Percentiles rank a stretch among this genome's conserved stretches.
Conservation (phyloP, 2,329 filamentous ascomycete genomes). For the Pseudogymnoascus sp. region DNA sequence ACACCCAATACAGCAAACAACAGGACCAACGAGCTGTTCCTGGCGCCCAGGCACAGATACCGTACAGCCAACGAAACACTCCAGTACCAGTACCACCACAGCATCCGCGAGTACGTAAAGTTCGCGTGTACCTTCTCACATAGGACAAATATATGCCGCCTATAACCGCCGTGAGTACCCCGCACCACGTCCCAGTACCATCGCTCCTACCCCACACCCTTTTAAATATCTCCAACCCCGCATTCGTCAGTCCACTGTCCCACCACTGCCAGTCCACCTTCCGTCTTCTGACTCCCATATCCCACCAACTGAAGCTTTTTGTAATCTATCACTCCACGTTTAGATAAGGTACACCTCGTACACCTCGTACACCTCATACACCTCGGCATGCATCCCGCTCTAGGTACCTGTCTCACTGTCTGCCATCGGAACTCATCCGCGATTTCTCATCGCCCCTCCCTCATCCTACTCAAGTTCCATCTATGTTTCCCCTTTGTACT, state of each 20-base stretch:
- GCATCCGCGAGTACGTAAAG: background rate
- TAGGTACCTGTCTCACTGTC: background rate
- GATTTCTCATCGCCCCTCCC: background rate
- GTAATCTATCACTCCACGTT: background rate
- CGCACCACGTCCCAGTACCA: background rate
- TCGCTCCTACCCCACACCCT: background rate
- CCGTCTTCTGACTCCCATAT: background rate
- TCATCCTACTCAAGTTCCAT: background rate
- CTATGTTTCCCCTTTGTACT: background rate
- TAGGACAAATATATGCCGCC: background rate
- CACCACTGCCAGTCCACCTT: background rate
- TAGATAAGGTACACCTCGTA: background rate
- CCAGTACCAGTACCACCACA: too few relatives aligned
- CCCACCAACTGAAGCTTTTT: background rate
- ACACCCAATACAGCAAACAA: background rate
- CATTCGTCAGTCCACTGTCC: background rate
- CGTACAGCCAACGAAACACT: background rate
- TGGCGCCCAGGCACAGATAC: background rate
- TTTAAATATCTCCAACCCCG: background rate
- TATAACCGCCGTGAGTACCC: slow-evolving; percentile 1
- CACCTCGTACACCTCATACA: background rate
- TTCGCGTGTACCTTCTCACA: background rate
- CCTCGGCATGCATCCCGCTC: background rate
- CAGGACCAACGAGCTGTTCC: background rate
- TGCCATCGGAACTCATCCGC: background rate